These are phyloP conservation scores for Claviceps digitariae DNA, from an alignment of 2,329 filamentous ascomycete genomes.

Conservation along the genomic window DNA sequence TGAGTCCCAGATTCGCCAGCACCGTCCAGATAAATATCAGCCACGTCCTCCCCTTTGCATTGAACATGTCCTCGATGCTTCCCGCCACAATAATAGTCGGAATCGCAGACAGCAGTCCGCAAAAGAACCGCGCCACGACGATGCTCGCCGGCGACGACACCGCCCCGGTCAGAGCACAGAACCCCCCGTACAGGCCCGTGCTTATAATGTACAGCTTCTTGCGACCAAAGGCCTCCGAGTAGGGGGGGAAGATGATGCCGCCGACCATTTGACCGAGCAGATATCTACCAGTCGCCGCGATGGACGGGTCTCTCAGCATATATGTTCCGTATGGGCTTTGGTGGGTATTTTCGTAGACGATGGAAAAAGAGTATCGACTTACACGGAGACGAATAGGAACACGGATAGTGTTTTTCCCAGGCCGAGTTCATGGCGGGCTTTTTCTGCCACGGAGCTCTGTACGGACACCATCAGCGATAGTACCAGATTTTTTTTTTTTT, in stretches of 20 bases:
- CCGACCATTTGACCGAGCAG: conserved; percentile 1
- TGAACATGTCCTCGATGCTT: background rate
- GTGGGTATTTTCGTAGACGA: no score
- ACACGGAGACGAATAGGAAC: background rate
- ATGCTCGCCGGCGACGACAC: background rate
- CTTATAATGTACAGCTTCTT: background rate
- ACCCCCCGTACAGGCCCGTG: background rate
- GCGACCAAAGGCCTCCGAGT: background rate
- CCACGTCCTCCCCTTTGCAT: background rate
- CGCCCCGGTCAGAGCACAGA: background rate
- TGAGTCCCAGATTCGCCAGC: background rate
- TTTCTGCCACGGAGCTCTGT: background rate
- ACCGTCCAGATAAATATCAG: background rate
- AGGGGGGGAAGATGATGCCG: background rate
- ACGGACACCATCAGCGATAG: background rate
- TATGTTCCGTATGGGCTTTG: background rate
- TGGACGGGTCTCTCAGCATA: background rate
- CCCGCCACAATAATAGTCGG: background rate
- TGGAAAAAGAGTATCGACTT: background rate
- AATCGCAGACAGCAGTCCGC: background rate
- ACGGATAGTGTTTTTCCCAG: background rate
- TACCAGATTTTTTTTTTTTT: background rate
- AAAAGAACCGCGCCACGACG: background rate
- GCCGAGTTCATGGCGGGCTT: background rate
- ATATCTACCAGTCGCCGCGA: background rate